Evolutionary conservation across 2,329 filamentous ascomycete species (phyloP).

Genomic region (Knoxdaviesia capensis): DNA sequence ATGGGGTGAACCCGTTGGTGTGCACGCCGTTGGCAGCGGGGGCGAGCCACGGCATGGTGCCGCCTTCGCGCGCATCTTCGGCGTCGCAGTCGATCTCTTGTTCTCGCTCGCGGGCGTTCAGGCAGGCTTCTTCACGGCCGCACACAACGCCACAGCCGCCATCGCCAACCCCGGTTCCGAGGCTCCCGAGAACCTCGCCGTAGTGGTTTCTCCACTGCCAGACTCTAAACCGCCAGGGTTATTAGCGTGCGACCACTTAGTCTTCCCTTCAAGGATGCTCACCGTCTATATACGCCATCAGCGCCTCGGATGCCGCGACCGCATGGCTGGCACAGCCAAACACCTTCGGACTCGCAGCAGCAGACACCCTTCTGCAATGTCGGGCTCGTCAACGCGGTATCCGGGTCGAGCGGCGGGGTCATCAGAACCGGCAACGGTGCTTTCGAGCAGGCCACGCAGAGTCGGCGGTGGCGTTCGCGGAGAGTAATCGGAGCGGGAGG

Average conservation of each 20-base stretch:
- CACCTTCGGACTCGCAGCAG: constrained; percentile 29
- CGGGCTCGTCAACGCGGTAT: constrained; percentile 26
- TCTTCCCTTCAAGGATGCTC: constrained; percentile 7
- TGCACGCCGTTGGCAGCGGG: constrained; percentile 4
- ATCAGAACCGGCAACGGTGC: constrained; percentile 42
- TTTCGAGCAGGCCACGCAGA: constrained; percentile 57
- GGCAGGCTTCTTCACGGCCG: constrained; percentile 55
- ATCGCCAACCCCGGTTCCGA: constrained; percentile 75
- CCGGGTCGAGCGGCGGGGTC: constrained; percentile 20
- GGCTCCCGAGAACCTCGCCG: constrained; percentile 55
- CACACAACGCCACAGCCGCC: constrained; percentile 78
- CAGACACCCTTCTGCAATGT: constrained; percentile 35
- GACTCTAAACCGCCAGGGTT: constrained; percentile 23
- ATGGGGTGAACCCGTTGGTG: not conserved
- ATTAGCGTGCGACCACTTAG: too few relatives aligned
- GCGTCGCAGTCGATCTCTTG: constrained; percentile 73
- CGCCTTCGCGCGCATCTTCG: constrained; percentile 41
- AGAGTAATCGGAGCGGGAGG: constrained; percentile 48
- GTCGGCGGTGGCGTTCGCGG: constrained; percentile 56
- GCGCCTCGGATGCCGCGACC: constrained; percentile 46
- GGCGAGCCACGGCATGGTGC: constrained; percentile 5
- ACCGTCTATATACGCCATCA: constrained; percentile 39
- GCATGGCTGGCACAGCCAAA: constrained; percentile 78
- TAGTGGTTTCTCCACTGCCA: constrained; percentile 87
- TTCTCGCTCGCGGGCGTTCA: constrained; percentile 58